Conservation (phyloP, 768 basidiomycete genomes). For the Pisolithus sp. region DNA sequence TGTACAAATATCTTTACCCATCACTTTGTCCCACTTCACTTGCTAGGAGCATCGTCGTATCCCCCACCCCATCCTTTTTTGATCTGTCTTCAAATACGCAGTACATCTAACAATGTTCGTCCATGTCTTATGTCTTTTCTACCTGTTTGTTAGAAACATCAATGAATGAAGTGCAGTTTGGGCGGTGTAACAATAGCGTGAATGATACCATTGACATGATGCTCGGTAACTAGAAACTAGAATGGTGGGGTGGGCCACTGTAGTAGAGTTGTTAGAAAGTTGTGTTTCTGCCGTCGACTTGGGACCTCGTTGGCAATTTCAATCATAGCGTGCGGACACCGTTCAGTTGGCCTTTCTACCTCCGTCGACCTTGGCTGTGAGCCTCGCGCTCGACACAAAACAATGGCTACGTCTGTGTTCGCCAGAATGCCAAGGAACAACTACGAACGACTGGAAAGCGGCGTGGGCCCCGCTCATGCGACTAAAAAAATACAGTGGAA, state of each 20-base stretch:
- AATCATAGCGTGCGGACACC: conserved; percentile 18
- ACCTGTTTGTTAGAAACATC: too few relatives aligned
- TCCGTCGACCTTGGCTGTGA: conserved; percentile 21
- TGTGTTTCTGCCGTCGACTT: background rate
- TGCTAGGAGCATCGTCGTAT: conserved; percentile 52
- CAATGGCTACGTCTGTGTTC: conserved; percentile 15
- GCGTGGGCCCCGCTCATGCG: conserved; percentile 44
- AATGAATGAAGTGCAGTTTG: too few relatives aligned
- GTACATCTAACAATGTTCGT: too few relatives aligned
- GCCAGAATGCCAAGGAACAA: conserved; percentile 31
- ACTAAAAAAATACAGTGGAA: conserved; percentile 48
- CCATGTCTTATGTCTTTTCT: too few relatives aligned
- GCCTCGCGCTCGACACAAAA: conserved; percentile 18
- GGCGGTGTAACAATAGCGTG: too few relatives aligned
- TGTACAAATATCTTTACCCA: conserved; percentile 23
- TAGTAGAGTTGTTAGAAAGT: too few relatives aligned
- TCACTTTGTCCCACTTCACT: conserved; percentile 37
- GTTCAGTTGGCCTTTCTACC: conserved; percentile 21
- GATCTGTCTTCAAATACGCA: too few relatives aligned
- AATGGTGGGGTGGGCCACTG: too few relatives aligned
- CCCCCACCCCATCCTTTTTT: conserved; percentile 21
- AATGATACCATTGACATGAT: too few relatives aligned
- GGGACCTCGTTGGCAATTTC: background rate
- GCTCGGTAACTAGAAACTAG: too few relatives aligned
- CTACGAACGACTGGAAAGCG: conserved; percentile 59